Percentiles rank a stretch among this genome's conserved stretches.
These are phyloP conservation scores for Alternaria conjuncta DNA, from an alignment of 2,329 filamentous ascomycete species.

Conservation along the genomic window DNA sequence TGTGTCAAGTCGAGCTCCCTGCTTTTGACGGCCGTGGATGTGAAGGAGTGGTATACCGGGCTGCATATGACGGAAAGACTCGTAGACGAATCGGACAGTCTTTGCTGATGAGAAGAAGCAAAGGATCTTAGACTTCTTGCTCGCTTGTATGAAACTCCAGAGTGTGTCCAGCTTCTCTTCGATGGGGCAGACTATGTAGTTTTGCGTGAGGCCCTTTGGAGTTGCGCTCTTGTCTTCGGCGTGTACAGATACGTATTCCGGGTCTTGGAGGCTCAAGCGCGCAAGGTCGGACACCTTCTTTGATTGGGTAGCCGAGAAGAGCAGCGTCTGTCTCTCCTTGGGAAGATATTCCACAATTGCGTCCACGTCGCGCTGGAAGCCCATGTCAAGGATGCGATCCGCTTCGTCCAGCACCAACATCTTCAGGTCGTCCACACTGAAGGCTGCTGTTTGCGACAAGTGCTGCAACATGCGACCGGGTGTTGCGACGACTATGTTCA, in stretches of 20 bases:
- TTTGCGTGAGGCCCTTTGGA: slow-evolving; percentile 83
- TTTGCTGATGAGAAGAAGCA: slow-evolving; percentile 96
- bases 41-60: slow-evolving; percentile 93
- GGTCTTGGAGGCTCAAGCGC: slow-evolving; percentile 83
- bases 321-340: slow-evolving; percentile 81
- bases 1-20: slow-evolving; percentile 85
- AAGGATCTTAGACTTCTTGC: slow-evolving; percentile 91
- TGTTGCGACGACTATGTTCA: slow-evolving; percentile 98
- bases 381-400: slow-evolving; percentile 97
- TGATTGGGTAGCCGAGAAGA: slow-evolving; percentile 96
- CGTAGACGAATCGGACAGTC: slow-evolving; percentile 94
- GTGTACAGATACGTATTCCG: slow-evolving; percentile 94
- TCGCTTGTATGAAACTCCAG: slow-evolving; percentile 89
- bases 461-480: slow-evolving; percentile 95
- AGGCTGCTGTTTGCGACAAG: slow-evolving; percentile 87
- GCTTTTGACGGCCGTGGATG: slow-evolving; percentile 92
- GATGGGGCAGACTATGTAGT: slow-evolving; percentile 85
- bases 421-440: slow-evolving; percentile 89
- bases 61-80: slow-evolving; percentile 89
- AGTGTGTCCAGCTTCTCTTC: slow-evolving; percentile 89
- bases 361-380: slow-evolving; percentile 88
- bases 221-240: slow-evolving; percentile 81
- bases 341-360: slow-evolving; percentile 93
- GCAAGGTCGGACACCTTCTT: slow-evolving; percentile 92
- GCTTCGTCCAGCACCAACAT: slow-evolving; percentile 95